Evolutionary conservation across 345 rosid species (phyloP).

Genomic region (Pistacia integerrima): DNA sequence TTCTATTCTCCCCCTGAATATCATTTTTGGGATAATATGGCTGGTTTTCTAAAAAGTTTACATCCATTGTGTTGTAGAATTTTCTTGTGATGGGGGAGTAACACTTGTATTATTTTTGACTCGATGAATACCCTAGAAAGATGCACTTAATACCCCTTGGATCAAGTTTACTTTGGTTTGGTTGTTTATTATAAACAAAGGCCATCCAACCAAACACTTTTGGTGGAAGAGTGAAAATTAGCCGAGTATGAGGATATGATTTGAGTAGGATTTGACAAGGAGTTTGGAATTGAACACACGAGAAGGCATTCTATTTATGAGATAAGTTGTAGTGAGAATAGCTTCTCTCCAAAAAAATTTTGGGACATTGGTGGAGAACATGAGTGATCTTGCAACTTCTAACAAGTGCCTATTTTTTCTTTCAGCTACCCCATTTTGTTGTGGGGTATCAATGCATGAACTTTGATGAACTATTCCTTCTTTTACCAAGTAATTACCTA

Average conservation of each 20-base stretch:
- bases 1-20: neutral
- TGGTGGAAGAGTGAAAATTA: neutral
- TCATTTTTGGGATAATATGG: neutral
- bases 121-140: neutral
- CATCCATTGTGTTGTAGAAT: neutral
- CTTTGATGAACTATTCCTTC: neutral
- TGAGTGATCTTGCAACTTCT: neutral
- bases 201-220: neutral
- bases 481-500: neutral
- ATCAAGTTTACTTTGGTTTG: neutral
- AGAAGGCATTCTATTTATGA: neutral
- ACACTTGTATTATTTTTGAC: too few relatives aligned
- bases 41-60: neutral
- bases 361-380: neutral
- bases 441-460: neutral
- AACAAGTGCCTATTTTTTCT: neutral
- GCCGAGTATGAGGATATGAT: neutral
- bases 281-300: neutral
- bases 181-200: neutral
- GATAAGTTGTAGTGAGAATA: neutral
- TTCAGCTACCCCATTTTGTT: neutral
- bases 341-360: neutral
- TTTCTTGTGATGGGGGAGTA: neutral
- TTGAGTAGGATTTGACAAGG: neutral
- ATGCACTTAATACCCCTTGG: neutral